Evolutionary conservation across 2,329 filamentous ascomycete genomes (phyloP), one percentile per base, ranked within the genome.

Genomic region (Pseudofabraea citricarpa): DNA sequence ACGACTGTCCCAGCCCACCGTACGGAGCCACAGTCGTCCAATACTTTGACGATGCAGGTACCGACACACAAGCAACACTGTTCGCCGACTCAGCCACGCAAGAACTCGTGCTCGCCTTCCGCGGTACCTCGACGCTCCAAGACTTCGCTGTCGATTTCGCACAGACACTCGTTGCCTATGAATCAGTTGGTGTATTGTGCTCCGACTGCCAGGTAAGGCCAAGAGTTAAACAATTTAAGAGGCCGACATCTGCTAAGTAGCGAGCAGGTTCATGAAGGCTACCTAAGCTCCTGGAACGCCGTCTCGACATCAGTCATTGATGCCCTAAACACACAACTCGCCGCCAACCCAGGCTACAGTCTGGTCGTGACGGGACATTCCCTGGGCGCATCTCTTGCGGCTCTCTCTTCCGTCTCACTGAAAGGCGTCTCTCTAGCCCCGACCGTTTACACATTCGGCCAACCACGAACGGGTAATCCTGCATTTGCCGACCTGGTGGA

Each of bases 381-480:
- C 15, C 42, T 44, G 2, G 42, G 42, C 3, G 42, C 20, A 13
- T 31, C 23, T 4, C 20, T 44, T n/a, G 42, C 42, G n/a, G 31
- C 42, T 8, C 3, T 44, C 5, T 35, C 35, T 12, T 37, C 43
- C 20, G 21, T 33, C 10, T 42, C 43, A n/a, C n/a, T n/a, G n/a
- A n/a, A n/a, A n/a, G n/a, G n/a, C n/a, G n/a, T n/a, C n/a, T n/a
- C n/a, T 2, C 19, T 45, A 12, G 26, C 26, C 35, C 18, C 7
- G 16, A 21, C 35, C n/a, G 21, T 38, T 15, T 45, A 45, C 15
- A 45, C 43, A 13, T 45, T 45, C 35, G 43, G 43, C 15, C 38
- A 45, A 27, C 38, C 43, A 12, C 43, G 43, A 37, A 45, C 37
- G 9, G 43, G 38, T 15, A 41, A 45, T 37, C 38, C 37, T 3